phyloP scores from a whole-genome alignment of 2,329 filamentous ascomycete genomes.

The Monosporascus ibericus region DNA sequence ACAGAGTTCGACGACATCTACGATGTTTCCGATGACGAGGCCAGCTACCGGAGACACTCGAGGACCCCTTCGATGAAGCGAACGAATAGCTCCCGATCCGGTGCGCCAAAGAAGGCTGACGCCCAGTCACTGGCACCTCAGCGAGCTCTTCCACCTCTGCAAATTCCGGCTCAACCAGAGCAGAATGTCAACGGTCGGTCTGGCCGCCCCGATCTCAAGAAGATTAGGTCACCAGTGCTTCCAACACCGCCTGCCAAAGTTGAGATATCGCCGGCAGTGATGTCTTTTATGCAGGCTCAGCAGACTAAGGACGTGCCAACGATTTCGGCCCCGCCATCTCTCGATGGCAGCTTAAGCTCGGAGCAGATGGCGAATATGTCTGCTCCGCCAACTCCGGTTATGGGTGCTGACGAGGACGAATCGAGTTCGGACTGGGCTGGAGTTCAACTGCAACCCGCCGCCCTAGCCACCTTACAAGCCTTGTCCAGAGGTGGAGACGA shows the following conservation, averaged over 20 bases:
- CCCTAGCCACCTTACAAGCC: conserved; percentile 73
- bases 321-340: conserved; percentile 74
- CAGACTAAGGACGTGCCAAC: conserved; percentile 62
- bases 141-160: conserved; percentile 40
- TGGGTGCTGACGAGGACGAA: conserved; percentile 49
- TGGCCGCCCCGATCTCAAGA: conserved; percentile 38
- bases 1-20: conserved; percentile 85
- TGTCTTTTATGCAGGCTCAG: conserved; percentile 62
- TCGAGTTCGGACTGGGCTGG: conserved; percentile 63
- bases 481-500: conserved; percentile 49
- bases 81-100: conserved; percentile 26
- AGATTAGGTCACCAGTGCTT: conserved; percentile 51
- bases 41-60: conserved; percentile 38
- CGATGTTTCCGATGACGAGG: conserved; percentile 76
- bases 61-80: conserved; percentile 32
- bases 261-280: conserved; percentile 67
- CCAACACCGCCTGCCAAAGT: conserved; percentile 62
- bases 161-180: conserved; percentile 41
- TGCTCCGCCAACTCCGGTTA: conserved; percentile 76
- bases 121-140: conserved; percentile 30
- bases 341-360: conserved; percentile 83
- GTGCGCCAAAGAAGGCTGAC: conserved; percentile 37
- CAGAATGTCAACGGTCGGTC: conserved; percentile 36
- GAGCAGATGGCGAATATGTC: conserved; percentile 81
- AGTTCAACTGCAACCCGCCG: conserved; percentile 70